A percentile compares a stretch with the other conserved stretches of the same genome.
These are phyloP conservation scores for Seminavis robusta DNA, from an alignment of 108 stramenopile genomes.

Conservation along the genomic window DNA sequence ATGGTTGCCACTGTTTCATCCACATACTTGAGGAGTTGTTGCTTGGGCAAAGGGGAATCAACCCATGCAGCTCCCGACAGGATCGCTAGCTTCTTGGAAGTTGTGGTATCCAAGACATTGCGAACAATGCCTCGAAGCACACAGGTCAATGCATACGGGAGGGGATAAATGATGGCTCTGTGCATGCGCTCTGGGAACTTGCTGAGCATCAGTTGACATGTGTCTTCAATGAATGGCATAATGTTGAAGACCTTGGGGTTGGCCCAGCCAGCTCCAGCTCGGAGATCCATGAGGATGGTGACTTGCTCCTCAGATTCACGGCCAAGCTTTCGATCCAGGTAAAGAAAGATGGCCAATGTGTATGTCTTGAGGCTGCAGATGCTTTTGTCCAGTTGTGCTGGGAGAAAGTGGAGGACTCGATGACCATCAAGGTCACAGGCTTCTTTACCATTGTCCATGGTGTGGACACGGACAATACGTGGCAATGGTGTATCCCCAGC, in stretches of 20 bases:
- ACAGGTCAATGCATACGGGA: constrained; percentile 42
- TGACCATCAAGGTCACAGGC: constrained; percentile 26
- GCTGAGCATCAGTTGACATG: constrained; percentile 32
- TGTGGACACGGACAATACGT: constrained; percentile 21
- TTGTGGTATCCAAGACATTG: too few relatives aligned
- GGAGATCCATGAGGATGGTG: constrained; percentile 60
- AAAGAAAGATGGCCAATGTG: constrained; percentile 48
- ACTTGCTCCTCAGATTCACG: constrained; percentile 40
- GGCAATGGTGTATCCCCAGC: too few relatives aligned
- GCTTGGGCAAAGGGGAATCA: too few relatives aligned
- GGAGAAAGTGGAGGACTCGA: constrained; percentile 55
- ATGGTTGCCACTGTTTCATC: too few relatives aligned
- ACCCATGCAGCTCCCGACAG: too few relatives aligned
- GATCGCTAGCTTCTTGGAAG: too few relatives aligned
- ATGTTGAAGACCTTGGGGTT: constrained; percentile 50
- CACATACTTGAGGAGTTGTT: too few relatives aligned
- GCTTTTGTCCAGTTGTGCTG: constrained; percentile 41
- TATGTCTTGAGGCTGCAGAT: constrained; percentile 51
- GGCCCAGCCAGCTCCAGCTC: constrained; percentile 73
- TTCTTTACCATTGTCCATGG: neutral
- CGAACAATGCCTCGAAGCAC: too few relatives aligned
- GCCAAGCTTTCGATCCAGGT: constrained; percentile 46
- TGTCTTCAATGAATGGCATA: constrained; percentile 55
- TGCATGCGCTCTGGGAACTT: constrained; percentile 68
- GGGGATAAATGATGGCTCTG: constrained; percentile 54